These are phyloP conservation scores for Pichia cephalocereana DNA, from an alignment of 805 yeast species.

Conservation along the genomic window DNA sequence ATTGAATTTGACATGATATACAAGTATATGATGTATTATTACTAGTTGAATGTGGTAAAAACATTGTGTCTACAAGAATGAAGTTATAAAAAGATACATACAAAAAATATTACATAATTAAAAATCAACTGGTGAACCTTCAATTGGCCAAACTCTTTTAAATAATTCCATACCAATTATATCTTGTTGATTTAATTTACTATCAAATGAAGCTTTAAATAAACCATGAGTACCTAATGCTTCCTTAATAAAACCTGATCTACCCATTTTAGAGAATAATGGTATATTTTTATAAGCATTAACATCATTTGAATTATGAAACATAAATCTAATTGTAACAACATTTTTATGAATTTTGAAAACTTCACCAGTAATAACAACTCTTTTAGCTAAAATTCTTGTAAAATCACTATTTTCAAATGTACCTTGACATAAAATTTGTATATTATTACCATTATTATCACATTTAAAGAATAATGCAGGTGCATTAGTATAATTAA, in stretches of 20 bases:
- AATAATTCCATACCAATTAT: conserved; percentile 88
- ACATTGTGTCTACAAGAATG: background rate
- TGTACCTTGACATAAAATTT: conserved; percentile 80
- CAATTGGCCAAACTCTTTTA: conserved; percentile 87
- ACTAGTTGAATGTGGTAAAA: conserved; percentile 7
- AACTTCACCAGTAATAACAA: conserved; percentile 87
- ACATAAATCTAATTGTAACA: conserved; percentile 94
- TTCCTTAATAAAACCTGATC: conserved; percentile 91
- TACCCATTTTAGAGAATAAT: conserved; percentile 83
- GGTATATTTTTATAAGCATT: conserved; percentile 87
- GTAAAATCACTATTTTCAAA: conserved; percentile 79
- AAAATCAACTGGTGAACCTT: conserved; percentile 5
- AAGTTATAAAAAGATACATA: background rate
- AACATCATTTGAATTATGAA: conserved; percentile 85
- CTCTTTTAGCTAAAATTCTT: conserved; percentile 80
- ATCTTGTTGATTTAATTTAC: conserved; percentile 84
- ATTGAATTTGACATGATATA: conserved; percentile 78
- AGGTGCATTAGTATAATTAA: conserved; percentile 75
- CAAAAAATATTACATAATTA: background rate
- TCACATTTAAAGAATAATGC: conserved; percentile 68
- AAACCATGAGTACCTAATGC: conserved; percentile 97
- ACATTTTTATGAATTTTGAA: conserved; percentile 89
- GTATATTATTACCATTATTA: conserved; percentile 30
- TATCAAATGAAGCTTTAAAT: conserved; percentile 92
- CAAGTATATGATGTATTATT: conserved; percentile 45